Percentiles rank a stretch among this genome's conserved stretches.
phyloP scores from a whole-genome alignment of 2,329 filamentous ascomycete species.

The Nemania diffusa region DNA sequence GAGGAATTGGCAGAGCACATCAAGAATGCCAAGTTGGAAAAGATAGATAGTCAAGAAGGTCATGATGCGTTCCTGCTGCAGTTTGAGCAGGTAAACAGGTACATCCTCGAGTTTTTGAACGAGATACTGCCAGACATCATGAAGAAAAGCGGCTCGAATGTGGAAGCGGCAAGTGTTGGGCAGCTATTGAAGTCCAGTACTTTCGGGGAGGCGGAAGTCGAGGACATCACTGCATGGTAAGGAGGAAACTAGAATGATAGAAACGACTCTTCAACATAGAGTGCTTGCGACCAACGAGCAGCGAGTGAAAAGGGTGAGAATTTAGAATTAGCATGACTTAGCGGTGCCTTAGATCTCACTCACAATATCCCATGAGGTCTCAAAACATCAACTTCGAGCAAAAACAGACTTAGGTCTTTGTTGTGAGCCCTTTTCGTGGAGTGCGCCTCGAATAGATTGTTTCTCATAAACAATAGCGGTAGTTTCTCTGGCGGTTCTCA shows the following conservation, averaged over 20 bases:
- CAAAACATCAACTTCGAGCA: neutral
- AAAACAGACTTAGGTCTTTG: neutral
- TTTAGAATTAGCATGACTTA: conserved; percentile 1
- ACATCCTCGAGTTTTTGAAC: conserved; percentile 84
- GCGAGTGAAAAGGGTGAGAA: neutral
- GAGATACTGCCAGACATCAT: conserved; percentile 91
- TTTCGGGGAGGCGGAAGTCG: conserved; percentile 95
- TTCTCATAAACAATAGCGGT: neutral
- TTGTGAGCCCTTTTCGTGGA: neutral
- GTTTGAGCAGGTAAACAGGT: conserved; percentile 94
- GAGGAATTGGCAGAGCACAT: conserved; percentile 88
- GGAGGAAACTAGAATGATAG: neutral
- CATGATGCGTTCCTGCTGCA: conserved; percentile 97
- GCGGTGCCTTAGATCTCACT: neutral
- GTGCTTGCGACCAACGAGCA: neutral
- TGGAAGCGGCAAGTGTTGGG: conserved; percentile 63
- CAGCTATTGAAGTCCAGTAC: conserved; percentile 85
- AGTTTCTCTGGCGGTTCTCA: neutral
- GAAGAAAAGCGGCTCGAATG: conserved; percentile 64
- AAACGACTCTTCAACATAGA: neutral
- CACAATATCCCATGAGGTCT: neutral
- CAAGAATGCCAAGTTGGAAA: conserved; percentile 78
- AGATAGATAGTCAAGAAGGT: conserved; percentile 92
- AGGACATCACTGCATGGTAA: conserved; percentile 95
- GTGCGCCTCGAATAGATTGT: neutral